A percentile compares a stretch with the other conserved stretches of the same genome.
phyloP scores from a whole-genome alignment of 345 rosid genomes.

The Aethionema arabicum region DNA sequence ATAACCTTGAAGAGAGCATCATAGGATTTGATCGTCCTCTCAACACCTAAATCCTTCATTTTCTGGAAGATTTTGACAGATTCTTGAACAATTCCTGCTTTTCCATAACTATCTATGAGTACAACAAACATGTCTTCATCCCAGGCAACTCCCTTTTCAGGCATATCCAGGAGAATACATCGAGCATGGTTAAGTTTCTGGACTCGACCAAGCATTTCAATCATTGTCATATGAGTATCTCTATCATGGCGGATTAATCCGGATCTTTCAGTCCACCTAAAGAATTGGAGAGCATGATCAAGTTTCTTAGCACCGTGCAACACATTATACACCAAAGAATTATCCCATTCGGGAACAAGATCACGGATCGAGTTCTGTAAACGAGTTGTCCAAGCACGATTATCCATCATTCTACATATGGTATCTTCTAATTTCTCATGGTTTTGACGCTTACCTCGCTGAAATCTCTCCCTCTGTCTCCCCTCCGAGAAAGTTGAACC shows the following conservation, averaged over 20 bases:
- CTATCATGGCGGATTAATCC: conserved; percentile 73
- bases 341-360: conserved; percentile 74
- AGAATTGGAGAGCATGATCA: conserved; percentile 93
- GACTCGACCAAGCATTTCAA: conserved; percentile 70
- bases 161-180: conserved; percentile 84
- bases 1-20: conserved; percentile 76
- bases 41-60: conserved; percentile 78
- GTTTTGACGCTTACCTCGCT: conserved; percentile 40
- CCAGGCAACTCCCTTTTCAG: conserved; percentile 74
- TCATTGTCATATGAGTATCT: conserved; percentile 70
- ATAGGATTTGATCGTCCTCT: conserved; percentile 70
- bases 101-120: conserved; percentile 77
- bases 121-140: conserved; percentile 76
- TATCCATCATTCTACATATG: conserved; percentile 87
- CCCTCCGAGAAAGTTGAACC: conserved; percentile 10
- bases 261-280: conserved; percentile 88
- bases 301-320: conserved; percentile 64
- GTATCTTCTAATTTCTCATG: conserved; percentile 70
- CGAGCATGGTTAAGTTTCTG: conserved; percentile 81
- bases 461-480: conserved; percentile 36
- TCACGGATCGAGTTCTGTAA: conserved; percentile 84
- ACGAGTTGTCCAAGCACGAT: conserved; percentile 84
- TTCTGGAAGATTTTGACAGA: conserved; percentile 72
- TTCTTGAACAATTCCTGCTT: conserved; percentile 84
- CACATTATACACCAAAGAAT: conserved; percentile 73